phyloP scores from a whole-genome alignment of 2,329 filamentous ascomycete species.

The Colletotrichum echinochloae region DNA sequence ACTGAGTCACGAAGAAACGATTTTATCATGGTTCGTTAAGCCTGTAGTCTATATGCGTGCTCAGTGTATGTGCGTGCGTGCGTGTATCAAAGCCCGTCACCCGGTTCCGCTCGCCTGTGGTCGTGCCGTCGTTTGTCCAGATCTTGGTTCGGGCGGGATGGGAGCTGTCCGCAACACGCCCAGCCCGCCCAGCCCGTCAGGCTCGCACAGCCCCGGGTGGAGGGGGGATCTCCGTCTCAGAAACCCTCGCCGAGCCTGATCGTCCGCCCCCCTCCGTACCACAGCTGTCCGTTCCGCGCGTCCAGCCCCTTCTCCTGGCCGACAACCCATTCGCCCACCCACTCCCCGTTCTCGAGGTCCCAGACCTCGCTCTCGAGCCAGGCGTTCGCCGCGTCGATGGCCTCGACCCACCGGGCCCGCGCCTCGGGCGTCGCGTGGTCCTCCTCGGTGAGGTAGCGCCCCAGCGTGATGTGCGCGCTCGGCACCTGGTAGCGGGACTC shows the following conservation, averaged over 20 bases:
- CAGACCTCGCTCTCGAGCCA: constrained; percentile 81
- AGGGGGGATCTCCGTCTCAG: constrained; percentile 47
- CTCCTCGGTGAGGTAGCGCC: constrained; percentile 76
- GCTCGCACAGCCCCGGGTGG: constrained; percentile 5
- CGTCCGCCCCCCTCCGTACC: constrained; percentile 87
- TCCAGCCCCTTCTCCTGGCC: constrained; percentile 87
- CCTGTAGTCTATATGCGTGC: background rate
- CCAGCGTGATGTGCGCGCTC: constrained; percentile 90
- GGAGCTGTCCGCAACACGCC: constrained; percentile 1
- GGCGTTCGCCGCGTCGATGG: constrained; percentile 80
- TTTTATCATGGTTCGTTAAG: background rate
- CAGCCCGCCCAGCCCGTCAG: background rate
- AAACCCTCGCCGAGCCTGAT: constrained; percentile 73
- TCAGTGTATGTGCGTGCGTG: background rate
- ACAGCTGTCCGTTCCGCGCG: constrained; percentile 78
- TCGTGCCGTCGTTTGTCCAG: background rate
- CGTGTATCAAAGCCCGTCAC: background rate
- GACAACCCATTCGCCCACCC: constrained; percentile 83
- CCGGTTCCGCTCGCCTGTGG: no score
- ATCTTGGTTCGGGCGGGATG: background rate
- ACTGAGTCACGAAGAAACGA: constrained; percentile 34
- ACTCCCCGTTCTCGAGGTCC: constrained; percentile 61
- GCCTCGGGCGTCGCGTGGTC: constrained; percentile 72
- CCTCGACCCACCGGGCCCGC: constrained; percentile 73
- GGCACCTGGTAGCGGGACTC: constrained; percentile 88